Evolutionary conservation across 192 early-diverging fungal genomes (phyloP).

Genomic region (Backusella psychrophila): DNA sequence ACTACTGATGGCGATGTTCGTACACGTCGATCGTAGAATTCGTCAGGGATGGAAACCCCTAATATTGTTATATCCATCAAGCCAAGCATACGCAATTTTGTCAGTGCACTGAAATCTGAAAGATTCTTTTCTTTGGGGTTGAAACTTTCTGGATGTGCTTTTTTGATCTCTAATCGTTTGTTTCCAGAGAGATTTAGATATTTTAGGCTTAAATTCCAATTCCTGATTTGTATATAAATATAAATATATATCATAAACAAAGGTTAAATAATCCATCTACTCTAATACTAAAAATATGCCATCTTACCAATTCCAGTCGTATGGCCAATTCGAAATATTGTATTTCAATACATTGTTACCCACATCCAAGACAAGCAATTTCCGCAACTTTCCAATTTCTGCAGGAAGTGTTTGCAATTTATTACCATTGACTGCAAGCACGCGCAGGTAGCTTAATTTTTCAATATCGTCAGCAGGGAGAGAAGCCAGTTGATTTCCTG

Average conservation of each 20-base stretch:
- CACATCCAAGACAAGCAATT: conserved; percentile 76
- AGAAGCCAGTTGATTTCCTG: conserved; percentile 79
- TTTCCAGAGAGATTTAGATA: conserved; percentile 92
- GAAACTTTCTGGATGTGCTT: conserved; percentile 6
- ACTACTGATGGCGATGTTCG: conserved; percentile 80
- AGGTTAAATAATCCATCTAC: not conserved
- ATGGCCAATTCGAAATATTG: conserved; percentile 93
- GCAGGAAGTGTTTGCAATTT: conserved; percentile 87
- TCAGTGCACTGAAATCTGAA: conserved; percentile 79
- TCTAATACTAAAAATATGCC: not conserved
- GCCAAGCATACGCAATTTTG: conserved; percentile 74
- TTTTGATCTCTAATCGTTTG: conserved; percentile 85
- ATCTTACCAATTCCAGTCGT: conserved; percentile 90
- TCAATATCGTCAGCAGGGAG: conserved; percentile 89
- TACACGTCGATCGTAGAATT: conserved; percentile 75
- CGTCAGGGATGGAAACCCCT: conserved; percentile 70
- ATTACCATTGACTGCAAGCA: conserved; percentile 87
- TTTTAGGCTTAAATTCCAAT: conserved; percentile 86
- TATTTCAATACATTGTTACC: conserved; percentile 89
- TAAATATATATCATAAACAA: not conserved
- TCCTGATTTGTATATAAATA: conserved; percentile 44
- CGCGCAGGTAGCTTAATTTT: conserved; percentile 60
- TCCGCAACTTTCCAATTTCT: conserved; percentile 82
- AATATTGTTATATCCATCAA: conserved; percentile 88
- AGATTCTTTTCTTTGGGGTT: conserved; percentile 45